phyloP scores from a whole-genome alignment of 306 rosid genomes.

The Medicago truncatula region DNA sequence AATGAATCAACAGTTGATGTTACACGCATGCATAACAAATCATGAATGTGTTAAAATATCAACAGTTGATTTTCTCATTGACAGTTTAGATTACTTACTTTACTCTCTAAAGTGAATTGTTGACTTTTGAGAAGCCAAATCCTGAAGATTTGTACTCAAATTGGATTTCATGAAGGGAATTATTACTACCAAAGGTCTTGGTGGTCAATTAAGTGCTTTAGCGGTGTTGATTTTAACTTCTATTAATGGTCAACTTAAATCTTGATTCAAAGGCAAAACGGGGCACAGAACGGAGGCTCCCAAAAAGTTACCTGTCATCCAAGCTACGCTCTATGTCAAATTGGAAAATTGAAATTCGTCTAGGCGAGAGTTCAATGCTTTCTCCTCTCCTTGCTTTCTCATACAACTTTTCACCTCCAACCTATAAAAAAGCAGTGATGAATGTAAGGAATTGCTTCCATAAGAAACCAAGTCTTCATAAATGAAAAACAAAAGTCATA shows the following conservation, averaged over 20 bases:
- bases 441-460: constrained; percentile 35
- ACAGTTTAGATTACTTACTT: background rate
- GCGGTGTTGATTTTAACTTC: constrained; percentile 1
- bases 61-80: background rate
- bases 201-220: constrained; percentile 22
- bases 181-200: constrained; percentile 16
- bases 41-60: background rate
- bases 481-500: constrained; percentile 18
- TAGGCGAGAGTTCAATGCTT: constrained; percentile 90
- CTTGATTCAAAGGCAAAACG: constrained; percentile 16
- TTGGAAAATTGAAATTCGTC: constrained; percentile 87
- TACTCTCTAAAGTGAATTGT: background rate
- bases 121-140: background rate
- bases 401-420: constrained; percentile 96
- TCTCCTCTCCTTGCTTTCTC: constrained; percentile 99
- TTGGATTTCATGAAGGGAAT: constrained; percentile 35
- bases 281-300: constrained; percentile 23
- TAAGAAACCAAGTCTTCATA: constrained; percentile 19
- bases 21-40: background rate
- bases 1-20: background rate
- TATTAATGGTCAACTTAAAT: constrained; percentile 9
- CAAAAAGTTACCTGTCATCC: constrained; percentile 69
- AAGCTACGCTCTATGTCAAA: constrained; percentile 93
- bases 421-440: constrained; percentile 55
- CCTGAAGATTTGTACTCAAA: constrained; percentile 22